phyloP scores from a whole-genome alignment of 805 yeast genomes.

The Candida stauntonica region DNA sequence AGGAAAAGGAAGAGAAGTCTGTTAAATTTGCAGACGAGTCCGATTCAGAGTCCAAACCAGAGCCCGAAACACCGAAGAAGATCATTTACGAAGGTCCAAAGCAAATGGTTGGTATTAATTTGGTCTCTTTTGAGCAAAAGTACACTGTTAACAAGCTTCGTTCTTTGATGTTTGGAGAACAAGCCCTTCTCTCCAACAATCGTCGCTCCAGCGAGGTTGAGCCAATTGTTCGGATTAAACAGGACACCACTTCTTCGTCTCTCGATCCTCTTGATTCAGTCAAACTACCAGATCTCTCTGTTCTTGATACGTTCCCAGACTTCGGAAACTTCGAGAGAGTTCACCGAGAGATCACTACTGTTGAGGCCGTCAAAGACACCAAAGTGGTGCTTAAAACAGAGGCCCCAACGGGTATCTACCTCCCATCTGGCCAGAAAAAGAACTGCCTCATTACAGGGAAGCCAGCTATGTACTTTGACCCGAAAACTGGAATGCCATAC shows the following conservation, averaged over 20 bases:
- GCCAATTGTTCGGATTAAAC: conserved; percentile 41
- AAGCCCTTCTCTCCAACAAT: conserved; percentile 47
- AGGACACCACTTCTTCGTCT: conserved; percentile 8
- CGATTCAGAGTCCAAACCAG: too few species aligned
- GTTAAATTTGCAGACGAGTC: conserved; percentile 24
- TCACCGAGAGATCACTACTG: conserved; percentile 26
- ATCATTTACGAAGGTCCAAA: conserved; percentile 60
- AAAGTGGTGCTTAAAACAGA: conserved; percentile 55
- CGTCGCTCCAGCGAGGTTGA: conserved; percentile 53
- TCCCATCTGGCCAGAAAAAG: conserved; percentile 62
- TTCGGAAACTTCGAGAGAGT: conserved; percentile 56
- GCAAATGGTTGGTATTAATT: conserved; percentile 54
- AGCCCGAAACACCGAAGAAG: conserved; percentile 11
- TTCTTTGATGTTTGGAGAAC: conserved; percentile 51
- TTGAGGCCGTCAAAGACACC: conserved; percentile 35
- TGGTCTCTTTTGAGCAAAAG: conserved; percentile 42
- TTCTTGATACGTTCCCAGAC: conserved; percentile 39
- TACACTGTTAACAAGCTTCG: conserved; percentile 13
- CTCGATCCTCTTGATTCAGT: conserved; percentile 31
- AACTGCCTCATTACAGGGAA: conserved; percentile 75
- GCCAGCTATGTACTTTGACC: conserved; percentile 82
- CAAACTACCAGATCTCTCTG: conserved; percentile 38
- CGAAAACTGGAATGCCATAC: conserved; percentile 83
- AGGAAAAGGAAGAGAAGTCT: conserved; percentile 6
- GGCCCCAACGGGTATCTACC: conserved; percentile 69